Conservation (phyloP, 106 monocot genomes). For the Dactylorhiza incarnata region DNA sequence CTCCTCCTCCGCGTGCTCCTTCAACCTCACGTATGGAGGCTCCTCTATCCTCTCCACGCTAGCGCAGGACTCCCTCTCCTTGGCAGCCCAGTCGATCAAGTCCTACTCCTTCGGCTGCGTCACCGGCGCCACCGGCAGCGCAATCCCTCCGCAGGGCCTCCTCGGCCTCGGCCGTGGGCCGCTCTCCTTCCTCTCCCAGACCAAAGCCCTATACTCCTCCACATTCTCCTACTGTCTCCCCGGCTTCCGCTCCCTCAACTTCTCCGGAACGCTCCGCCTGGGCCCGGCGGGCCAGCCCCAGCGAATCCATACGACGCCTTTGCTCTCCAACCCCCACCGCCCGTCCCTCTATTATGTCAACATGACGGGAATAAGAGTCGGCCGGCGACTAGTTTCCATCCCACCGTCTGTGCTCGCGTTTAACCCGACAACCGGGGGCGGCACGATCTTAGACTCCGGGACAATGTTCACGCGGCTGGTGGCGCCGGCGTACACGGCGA, state of each 20-base stretch:
- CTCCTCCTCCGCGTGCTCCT: constrained; percentile 24
- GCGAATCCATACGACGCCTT: constrained; percentile 59
- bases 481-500: constrained; percentile 54
- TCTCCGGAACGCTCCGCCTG: constrained; percentile 92
- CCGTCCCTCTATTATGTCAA: constrained; percentile 85
- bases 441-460: constrained; percentile 88
- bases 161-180: constrained; percentile 80
- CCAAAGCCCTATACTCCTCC: constrained; percentile 36
- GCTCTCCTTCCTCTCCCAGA: constrained; percentile 60
- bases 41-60: constrained; percentile 47
- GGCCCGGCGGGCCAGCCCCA: constrained; percentile 62
- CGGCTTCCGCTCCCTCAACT: constrained; percentile 63
- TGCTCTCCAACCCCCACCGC: constrained; percentile 69
- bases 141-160: constrained; percentile 77
- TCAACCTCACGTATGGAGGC: constrained; percentile 62
- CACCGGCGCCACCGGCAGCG: constrained; percentile 20
- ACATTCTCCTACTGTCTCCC: constrained; percentile 99
- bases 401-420: constrained; percentile 49
- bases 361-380: constrained; percentile 58
- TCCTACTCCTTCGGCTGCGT: constrained; percentile 61
- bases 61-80: constrained; percentile 45
- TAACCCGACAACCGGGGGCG: constrained; percentile 70
- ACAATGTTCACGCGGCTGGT: constrained; percentile 93
- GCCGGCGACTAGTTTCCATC: constrained; percentile 24
- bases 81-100: constrained; percentile 36